Conservation (phyloP, 176 grass and related monocot genomes). For the Aegilops tauschii region DNA sequence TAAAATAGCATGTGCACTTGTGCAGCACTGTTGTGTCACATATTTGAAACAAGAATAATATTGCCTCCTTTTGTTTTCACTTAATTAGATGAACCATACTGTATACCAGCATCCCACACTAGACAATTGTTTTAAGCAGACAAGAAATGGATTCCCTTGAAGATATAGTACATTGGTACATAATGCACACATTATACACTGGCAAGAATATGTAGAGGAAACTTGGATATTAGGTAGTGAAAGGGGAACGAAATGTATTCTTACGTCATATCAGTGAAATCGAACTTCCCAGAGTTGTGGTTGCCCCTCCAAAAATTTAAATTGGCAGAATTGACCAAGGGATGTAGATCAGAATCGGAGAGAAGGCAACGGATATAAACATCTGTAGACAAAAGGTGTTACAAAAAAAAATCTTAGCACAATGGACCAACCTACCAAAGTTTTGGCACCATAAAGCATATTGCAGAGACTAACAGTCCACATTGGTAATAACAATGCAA, state of each 20-base stretch:
- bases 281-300: slow-evolving; percentile 63
- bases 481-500: not conserved
- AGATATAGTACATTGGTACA: not conserved
- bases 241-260: slow-evolving; percentile 24
- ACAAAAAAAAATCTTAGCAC: not conserved
- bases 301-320: slow-evolving; percentile 39
- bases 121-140: not conserved
- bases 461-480: not conserved
- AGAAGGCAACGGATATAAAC: slow-evolving; percentile 25
- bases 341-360: slow-evolving; percentile 32
- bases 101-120: not conserved
- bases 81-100: not conserved
- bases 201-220: not conserved
- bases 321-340: slow-evolving; percentile 28
- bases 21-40: slow-evolving; percentile 13
- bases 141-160: not conserved
- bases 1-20: not conserved
- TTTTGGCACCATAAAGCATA: not conserved
- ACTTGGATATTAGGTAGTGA: slow-evolving; percentile 15
- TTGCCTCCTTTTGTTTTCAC: not conserved
- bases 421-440: not conserved
- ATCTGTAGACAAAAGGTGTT: slow-evolving; percentile 40
- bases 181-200: not conserved
- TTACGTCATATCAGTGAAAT: slow-evolving; percentile 99
- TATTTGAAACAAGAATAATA: slow-evolving; percentile 6